phyloP scores from a whole-genome alignment of 148 eudicot species.

The Persicaria tinctoria region DNA sequence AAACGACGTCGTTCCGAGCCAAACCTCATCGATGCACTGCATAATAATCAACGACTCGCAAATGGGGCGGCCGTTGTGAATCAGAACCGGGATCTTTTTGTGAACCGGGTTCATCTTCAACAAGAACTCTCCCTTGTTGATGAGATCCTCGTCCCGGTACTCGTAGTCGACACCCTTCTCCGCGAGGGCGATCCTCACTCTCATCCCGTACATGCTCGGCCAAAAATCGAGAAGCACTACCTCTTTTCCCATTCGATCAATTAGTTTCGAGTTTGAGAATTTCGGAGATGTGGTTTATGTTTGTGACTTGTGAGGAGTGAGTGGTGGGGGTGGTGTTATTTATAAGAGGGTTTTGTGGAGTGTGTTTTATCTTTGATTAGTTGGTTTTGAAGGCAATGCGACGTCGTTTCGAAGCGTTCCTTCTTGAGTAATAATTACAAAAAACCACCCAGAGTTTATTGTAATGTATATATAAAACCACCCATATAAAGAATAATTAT shows the following conservation, averaged over 20 bases:
- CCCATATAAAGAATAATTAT: too few relatives aligned
- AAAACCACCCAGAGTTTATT: too few relatives aligned
- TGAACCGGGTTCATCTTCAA: conserved; percentile 41
- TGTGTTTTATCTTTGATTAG: too few relatives aligned
- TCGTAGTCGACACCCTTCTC: conserved; percentile 37
- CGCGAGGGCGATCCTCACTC: conserved; percentile 34
- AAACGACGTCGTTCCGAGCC: conserved; percentile 28
- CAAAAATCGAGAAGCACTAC: conserved; percentile 27
- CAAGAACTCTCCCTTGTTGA: conserved; percentile 25
- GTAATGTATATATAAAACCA: too few relatives aligned
- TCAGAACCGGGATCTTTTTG: conserved; percentile 11
- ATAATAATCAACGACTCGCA: conserved; percentile 40
- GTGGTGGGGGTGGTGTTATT: too few relatives aligned
- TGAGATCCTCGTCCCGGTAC: conserved; percentile 27
- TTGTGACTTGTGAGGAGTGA: too few relatives aligned
- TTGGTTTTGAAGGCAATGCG: too few relatives aligned
- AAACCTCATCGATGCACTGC: conserved; percentile 54
- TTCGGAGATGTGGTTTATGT: too few relatives aligned
- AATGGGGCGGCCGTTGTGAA: conserved; percentile 24
- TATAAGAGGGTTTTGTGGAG: too few relatives aligned
- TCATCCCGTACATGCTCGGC: conserved; percentile 35
- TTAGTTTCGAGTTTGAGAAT: too few relatives aligned
- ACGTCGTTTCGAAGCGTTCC: too few relatives aligned
- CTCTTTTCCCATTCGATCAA: background rate
- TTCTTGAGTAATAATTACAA: too few relatives aligned